A percentile compares a stretch with the other conserved stretches of the same genome.
phyloP scores from a whole-genome alignment of 208 protist species.

The Leishmania martiniquensis region DNA sequence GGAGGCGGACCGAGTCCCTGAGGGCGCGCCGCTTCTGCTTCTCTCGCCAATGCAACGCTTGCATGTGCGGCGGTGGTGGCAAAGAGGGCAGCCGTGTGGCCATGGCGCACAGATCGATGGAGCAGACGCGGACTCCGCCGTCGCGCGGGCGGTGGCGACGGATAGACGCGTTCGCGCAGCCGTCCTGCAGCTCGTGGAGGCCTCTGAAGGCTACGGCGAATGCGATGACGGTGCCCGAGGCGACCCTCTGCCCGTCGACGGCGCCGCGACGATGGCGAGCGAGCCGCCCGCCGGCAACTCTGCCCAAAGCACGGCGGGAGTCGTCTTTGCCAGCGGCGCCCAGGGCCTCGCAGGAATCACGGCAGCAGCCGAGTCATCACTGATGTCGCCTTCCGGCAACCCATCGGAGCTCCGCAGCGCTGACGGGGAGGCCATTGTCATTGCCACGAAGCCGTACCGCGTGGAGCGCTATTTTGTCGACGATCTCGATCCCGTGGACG shows the following conservation, averaged over 20 bases:
- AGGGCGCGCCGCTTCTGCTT: slow-evolving; percentile 11
- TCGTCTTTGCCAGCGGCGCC: not conserved
- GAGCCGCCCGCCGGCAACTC: not conserved
- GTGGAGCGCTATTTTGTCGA: slow-evolving; percentile 81
- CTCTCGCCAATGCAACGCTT: slow-evolving; percentile 18
- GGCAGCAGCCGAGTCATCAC: not conserved
- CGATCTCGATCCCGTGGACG: slow-evolving; percentile 56
- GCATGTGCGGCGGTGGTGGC: slow-evolving; percentile 28
- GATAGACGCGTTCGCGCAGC: slow-evolving; percentile 6
- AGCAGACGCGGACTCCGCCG: slow-evolving; percentile 2
- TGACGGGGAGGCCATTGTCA: slow-evolving; percentile 3
- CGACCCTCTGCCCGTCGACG: not conserved
- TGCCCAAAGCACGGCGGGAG: not conserved
- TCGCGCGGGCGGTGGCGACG: not conserved
- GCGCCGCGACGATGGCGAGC: not conserved
- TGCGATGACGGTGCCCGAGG: not conserved
- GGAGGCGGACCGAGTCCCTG: not conserved
- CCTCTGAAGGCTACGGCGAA: slow-evolving; percentile 4
- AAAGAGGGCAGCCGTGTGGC: not conserved
- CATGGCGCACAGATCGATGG: not conserved
- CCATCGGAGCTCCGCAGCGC: not conserved
- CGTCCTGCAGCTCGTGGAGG: slow-evolving; percentile 22
- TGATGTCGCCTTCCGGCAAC: not conserved
- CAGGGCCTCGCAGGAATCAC: not conserved
- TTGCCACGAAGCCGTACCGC: slow-evolving; percentile 29